phyloP scores from a whole-genome alignment of 2,329 filamentous ascomycete genomes.

The Beauveria medogensis region DNA sequence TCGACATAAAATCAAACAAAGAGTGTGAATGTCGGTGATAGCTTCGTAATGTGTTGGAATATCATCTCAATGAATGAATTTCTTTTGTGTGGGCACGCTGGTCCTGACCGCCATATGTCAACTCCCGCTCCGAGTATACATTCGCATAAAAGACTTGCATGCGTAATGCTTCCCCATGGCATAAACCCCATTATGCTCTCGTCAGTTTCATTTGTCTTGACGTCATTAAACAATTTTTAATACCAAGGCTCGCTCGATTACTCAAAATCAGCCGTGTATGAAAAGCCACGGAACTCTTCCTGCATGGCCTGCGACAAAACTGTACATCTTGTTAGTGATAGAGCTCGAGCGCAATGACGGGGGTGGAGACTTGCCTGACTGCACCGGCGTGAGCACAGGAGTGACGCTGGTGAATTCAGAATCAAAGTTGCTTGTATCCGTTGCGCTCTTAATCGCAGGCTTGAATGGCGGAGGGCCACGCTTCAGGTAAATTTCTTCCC shows the following conservation, averaged over 20 bases:
- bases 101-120: not conserved
- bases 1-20: not conserved
- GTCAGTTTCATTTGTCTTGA: not conserved
- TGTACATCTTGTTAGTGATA: slow-evolving; percentile 27
- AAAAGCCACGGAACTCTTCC: slow-evolving; percentile 98
- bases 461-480: slow-evolving; percentile 80
- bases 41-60: not conserved
- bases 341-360: not conserved
- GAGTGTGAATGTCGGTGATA: not conserved
- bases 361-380: slow-evolving; percentile 68
- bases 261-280: slow-evolving; percentile 88
- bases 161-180: not conserved
- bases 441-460: slow-evolving; percentile 81
- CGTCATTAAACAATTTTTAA: slow-evolving; percentile 10
- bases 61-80: slow-evolving; percentile 1
- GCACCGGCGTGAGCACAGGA: slow-evolving; percentile 90
- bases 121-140: slow-evolving; percentile 6
- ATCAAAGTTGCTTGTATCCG: slow-evolving; percentile 99
- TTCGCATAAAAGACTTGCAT: not conserved
- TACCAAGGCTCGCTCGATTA: slow-evolving; percentile 28
- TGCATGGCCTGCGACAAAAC: slow-evolving; percentile 98
- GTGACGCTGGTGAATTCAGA: slow-evolving; percentile 98
- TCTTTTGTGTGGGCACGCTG: not conserved
- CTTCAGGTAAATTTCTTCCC: slow-evolving; percentile 98
- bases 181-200: not conserved